phyloP scores from a whole-genome alignment of 495 filamentous ascomycete genomes.

The Parmelia sp. region DNA sequence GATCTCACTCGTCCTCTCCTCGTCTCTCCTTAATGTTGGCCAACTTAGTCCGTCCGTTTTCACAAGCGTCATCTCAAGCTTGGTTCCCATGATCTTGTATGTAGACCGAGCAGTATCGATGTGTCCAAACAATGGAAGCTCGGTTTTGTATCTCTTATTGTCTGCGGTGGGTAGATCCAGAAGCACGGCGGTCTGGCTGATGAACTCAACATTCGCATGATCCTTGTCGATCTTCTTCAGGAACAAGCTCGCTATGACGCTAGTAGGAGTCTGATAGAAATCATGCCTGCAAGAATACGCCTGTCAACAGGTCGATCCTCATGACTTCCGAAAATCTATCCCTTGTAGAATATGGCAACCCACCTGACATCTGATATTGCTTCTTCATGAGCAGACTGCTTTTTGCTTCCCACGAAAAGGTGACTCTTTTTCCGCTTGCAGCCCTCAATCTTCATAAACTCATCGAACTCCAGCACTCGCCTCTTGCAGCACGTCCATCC shows the following conservation, averaged over 20 bases:
- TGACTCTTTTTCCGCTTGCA: slow-evolving; percentile 77
- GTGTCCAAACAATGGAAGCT: slow-evolving; percentile 65
- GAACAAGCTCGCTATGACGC: slow-evolving; percentile 87
- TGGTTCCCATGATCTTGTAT: slow-evolving; percentile 89
- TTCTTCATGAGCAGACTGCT: slow-evolving; percentile 51
- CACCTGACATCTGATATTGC: slow-evolving; percentile 65
- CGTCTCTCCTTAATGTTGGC: slow-evolving; percentile 84
- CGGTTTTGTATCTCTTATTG: slow-evolving; percentile 71
- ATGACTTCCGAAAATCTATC: neutral
- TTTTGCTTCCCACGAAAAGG: slow-evolving; percentile 77
- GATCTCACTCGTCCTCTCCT: slow-evolving; percentile 68
- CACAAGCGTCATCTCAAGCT: slow-evolving; percentile 77
- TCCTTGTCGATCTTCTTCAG: slow-evolving; percentile 94
- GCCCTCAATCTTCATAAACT: slow-evolving; percentile 92
- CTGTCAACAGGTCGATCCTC: slow-evolving; percentile 1
- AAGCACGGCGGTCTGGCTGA: slow-evolving; percentile 45
- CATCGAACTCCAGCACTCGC: slow-evolving; percentile 91
- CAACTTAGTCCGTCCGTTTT: slow-evolving; percentile 81
- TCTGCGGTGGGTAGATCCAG: slow-evolving; percentile 82
- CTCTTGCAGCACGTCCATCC: slow-evolving; percentile 96
- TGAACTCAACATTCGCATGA: slow-evolving; percentile 63
- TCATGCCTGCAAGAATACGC: slow-evolving; percentile 58
- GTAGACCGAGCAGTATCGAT: slow-evolving; percentile 68
- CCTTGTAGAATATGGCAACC: slow-evolving; percentile 21
- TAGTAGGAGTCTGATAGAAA: slow-evolving; percentile 85